These are phyloP conservation scores for Sporisorium exsertum DNA, from an alignment of 1,284 basidiomycete species.

Conservation along the genomic window DNA sequence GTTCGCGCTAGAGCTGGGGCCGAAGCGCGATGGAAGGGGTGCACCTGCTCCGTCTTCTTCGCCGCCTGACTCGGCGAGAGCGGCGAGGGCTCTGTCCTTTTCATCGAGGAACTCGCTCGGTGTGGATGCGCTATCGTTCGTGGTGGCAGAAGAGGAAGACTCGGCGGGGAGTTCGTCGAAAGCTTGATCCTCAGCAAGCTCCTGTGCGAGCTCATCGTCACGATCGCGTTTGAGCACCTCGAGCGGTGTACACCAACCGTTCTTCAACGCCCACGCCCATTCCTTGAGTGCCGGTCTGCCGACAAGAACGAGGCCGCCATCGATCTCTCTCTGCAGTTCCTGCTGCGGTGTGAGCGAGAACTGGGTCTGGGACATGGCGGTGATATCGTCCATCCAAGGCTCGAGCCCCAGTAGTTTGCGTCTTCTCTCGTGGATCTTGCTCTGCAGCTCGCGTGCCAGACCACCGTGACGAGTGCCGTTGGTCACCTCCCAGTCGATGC, in stretches of 20 bases:
- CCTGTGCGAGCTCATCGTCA: slow-evolving; percentile 78
- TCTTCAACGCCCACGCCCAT: slow-evolving; percentile 85
- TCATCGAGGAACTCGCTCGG: slow-evolving; percentile 50
- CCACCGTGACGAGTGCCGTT: slow-evolving; percentile 87
- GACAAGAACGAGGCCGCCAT: slow-evolving; percentile 86
- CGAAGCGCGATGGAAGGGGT: slow-evolving; percentile 40
- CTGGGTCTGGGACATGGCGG: slow-evolving; percentile 73
- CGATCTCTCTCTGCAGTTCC: slow-evolving; percentile 76
- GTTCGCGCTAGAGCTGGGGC: slow-evolving; percentile 11
- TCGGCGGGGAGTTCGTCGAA: slow-evolving; percentile 77
- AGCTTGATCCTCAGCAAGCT: slow-evolving; percentile 78
- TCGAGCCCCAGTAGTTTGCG: slow-evolving; percentile 69
- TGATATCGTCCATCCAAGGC: slow-evolving; percentile 55
- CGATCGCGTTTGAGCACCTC: slow-evolving; percentile 76
- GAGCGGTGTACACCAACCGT: slow-evolving; percentile 79
- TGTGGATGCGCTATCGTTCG: slow-evolving; percentile 15
- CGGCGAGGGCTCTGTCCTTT: slow-evolving; percentile 31
- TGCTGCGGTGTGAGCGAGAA: slow-evolving; percentile 75
- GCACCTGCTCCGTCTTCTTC: slow-evolving; percentile 52
- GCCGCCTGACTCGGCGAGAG: slow-evolving; percentile 34
- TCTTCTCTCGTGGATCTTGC: slow-evolving; percentile 78
- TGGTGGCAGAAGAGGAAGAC: slow-evolving; percentile 5
- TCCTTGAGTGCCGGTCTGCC: slow-evolving; percentile 94
- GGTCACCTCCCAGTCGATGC: slow-evolving; percentile 88
- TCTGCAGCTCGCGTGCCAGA: slow-evolving; percentile 79